A percentile compares a stretch with the other conserved stretches of the same genome.
Evolutionary conservation across 2,329 filamentous ascomycete genomes (phyloP).

Genomic region (Fusarium paranaense): DNA sequence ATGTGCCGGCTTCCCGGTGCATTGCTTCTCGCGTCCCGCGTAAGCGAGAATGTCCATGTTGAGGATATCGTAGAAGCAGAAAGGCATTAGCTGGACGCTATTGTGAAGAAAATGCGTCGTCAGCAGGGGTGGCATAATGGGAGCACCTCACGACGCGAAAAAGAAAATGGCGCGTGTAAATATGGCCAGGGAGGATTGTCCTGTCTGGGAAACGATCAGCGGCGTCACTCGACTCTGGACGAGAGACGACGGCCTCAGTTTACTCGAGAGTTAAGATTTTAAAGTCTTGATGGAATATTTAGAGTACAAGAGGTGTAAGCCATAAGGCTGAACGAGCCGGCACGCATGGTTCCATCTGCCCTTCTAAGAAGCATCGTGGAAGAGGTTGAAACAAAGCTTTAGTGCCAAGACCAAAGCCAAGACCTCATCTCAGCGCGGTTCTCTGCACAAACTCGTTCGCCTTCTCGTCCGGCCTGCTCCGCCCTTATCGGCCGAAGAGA

Average conservation of each 20-base stretch:
- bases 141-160: background rate
- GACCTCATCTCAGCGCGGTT: constrained; percentile 18
- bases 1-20: background rate
- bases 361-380: constrained; percentile 20
- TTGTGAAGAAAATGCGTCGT: background rate
- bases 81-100: background rate
- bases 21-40: background rate
- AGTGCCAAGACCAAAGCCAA: constrained; percentile 41
- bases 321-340: background rate
- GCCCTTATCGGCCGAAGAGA: constrained; percentile 33
- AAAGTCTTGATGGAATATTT: background rate
- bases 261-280: background rate
- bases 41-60: constrained; percentile 4
- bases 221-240: background rate
- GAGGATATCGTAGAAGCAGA: constrained; percentile 1
- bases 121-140: constrained; percentile 1
- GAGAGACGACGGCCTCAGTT: background rate
- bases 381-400: constrained; percentile 41
- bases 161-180: constrained; percentile 6
- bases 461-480: constrained; percentile 14
- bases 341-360: background rate
- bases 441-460: constrained; percentile 2
- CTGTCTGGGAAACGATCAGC: constrained; percentile 3
- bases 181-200: background rate
- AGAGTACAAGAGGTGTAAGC: background rate